Conservation (phyloP, 208 protist genomes). For the Borovskyia barvae region DNA sequence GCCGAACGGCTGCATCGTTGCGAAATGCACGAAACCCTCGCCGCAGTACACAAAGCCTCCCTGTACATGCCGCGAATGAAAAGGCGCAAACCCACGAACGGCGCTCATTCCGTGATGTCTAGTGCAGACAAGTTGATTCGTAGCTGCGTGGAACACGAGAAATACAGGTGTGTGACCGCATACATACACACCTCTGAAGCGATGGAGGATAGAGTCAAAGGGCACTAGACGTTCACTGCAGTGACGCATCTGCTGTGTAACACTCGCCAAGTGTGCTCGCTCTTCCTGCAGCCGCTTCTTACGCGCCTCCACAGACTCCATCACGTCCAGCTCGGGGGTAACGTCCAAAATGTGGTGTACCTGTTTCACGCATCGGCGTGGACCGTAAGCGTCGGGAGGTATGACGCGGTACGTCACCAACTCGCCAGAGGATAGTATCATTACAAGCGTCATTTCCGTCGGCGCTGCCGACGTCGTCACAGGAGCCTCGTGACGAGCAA, state of each 20-base stretch:
- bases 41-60: conserved; percentile 78
- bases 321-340: conserved; percentile 56
- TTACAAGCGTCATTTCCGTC: conserved; percentile 36
- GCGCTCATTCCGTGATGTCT: conserved; percentile 55
- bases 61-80: conserved; percentile 44
- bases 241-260: conserved; percentile 60
- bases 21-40: conserved; percentile 81
- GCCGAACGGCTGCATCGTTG: conserved; percentile 60
- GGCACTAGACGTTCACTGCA: conserved; percentile 65
- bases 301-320: conserved; percentile 80
- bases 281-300: conserved; percentile 61
- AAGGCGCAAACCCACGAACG: conserved; percentile 78
- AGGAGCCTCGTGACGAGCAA: conserved; percentile 30
- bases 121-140: conserved; percentile 48
- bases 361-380: conserved; percentile 64
- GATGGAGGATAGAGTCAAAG: conserved; percentile 42
- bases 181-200: conserved; percentile 65
- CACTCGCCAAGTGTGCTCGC: conserved; percentile 44
- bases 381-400: conserved; percentile 29
- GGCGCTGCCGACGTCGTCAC: conserved; percentile 5
- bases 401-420: conserved; percentile 69
- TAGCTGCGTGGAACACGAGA: conserved; percentile 53
- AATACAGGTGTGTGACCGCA: conserved; percentile 86
- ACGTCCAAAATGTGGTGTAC: conserved; percentile 80
- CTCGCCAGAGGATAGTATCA: conserved; percentile 73